Base-by-base conservation (phyloP, 306 rosid species). In the Trifolium pratense region DNA sequence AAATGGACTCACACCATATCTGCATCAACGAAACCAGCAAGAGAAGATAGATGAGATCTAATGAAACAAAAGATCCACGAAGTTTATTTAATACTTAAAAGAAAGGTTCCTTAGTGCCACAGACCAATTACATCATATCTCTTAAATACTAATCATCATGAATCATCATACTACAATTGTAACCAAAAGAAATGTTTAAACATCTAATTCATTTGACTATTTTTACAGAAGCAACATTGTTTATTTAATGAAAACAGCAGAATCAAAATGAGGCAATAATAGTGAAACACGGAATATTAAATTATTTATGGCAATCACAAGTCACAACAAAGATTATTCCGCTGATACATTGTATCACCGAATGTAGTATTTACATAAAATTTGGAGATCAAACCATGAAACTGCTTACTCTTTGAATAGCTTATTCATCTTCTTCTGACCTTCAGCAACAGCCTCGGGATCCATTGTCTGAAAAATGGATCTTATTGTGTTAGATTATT, bases 1-100 rank as follows among this genome's bases (percentile, higher is more conserved):
- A 36, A 94, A 87, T 58, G 93, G 96, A 64, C 52, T 83, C 70
- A 88, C 94, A 40, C 97, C 98, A 83, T 85, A 76, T 78, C 97
- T 94, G 90, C 84, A 75, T 51, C 15, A 68, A 53, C 56, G 66
- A 85, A 71, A 68, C 60, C 63, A 84, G 18, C 36, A 60, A 64
- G 69, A 69, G 43, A 69, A 57, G 80, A 62, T 75, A 57, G 80
- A 62, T 75, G 65, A 81, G 23, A 18, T 62, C 43, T 29, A 57
- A 71, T 80, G 21, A 79, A 70, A 75, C 23, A 74, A 20, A 74
- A 53, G 39, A 70, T 25, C 59, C 63, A 59, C 45, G 64, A 57
- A n/a, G 64, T 77, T 67, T 71, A 79, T 69, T 72, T 42, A 43
- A 65, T 48, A 55, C 66, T 66, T 20, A 7, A 71, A 57, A 66